Evolutionary conservation across 306 rosid genomes (phyloP).

Genomic region (Prunus armeniaca): DNA sequence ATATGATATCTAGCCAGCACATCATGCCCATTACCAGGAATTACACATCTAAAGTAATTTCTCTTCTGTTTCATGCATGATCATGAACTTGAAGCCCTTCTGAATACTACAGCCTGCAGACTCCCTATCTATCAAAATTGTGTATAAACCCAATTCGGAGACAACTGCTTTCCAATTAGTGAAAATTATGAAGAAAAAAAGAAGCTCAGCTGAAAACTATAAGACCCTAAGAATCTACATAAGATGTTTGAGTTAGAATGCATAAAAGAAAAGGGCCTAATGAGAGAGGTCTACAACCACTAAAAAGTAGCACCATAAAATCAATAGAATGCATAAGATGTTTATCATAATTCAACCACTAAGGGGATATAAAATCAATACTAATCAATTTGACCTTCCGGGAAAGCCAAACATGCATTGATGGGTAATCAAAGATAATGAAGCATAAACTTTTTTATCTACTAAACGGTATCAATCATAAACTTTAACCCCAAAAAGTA

Average conservation of each 20-base stretch:
- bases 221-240: background rate
- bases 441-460: background rate
- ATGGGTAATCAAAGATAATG: background rate
- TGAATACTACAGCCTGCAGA: background rate
- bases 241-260: background rate
- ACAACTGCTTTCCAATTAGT: background rate
- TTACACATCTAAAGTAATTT: background rate
- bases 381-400: background rate
- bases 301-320: no score
- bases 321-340: no score
- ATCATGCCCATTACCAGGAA: background rate
- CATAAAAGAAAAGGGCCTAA: background rate
- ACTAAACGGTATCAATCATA: no score
- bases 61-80: background rate
- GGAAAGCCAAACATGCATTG: background rate
- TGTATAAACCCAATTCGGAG: background rate
- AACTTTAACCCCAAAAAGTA: background rate
- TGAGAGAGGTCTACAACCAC: background rate
- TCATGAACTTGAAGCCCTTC: background rate
- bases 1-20: background rate
- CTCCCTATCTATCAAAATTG: background rate
- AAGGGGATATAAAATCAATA: background rate
- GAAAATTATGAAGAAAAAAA: slow-evolving; percentile 2
- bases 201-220: background rate
- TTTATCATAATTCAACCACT: background rate